phyloP scores from a whole-genome alignment of 2,329 filamentous ascomycete genomes.

The Teratosphaeria epicoccoides region DNA sequence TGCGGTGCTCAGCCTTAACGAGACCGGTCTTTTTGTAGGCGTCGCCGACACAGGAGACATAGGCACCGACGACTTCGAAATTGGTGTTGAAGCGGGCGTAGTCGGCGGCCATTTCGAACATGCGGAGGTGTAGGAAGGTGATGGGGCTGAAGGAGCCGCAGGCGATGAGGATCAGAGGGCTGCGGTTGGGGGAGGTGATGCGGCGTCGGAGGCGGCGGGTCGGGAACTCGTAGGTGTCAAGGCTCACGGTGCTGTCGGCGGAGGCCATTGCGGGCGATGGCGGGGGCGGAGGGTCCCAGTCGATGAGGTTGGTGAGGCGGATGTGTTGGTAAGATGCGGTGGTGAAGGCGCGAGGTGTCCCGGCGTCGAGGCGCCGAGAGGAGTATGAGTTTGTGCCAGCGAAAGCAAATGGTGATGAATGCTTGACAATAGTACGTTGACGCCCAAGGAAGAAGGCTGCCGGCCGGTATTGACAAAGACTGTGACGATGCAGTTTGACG shows the following conservation, averaged over 20 bases:
- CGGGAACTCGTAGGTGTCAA: conserved; percentile 51
- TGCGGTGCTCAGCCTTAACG: conserved; percentile 60
- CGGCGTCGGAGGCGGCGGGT: conserved; percentile 47
- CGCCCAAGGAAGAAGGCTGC: background rate
- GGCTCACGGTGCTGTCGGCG: conserved; percentile 22
- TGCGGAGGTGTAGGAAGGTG: conserved; percentile 62
- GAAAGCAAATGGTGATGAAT: background rate
- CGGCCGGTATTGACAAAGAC: background rate
- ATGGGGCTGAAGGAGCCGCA: conserved; percentile 46
- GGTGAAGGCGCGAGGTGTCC: background rate
- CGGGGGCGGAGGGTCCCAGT: conserved; percentile 7
- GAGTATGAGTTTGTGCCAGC: background rate
- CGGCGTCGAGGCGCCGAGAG: conserved; percentile 1
- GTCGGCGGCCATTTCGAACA: conserved; percentile 81
- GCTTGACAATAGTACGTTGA: background rate
- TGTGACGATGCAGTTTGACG: background rate
- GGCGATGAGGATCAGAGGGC: conserved; percentile 56
- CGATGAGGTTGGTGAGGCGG: conserved; percentile 8
- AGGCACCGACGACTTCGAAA: conserved; percentile 80
- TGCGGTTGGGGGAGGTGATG: conserved; percentile 46
- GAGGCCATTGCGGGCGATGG: conserved; percentile 13
- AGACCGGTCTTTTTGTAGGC: conserved; percentile 73
- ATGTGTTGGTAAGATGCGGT: background rate
- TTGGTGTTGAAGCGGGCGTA: conserved; percentile 64
- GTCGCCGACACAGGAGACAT: conserved; percentile 66